Conservation (phyloP, 176 grass and related monocot genomes). For the Coix lacrymajobi region DNA sequence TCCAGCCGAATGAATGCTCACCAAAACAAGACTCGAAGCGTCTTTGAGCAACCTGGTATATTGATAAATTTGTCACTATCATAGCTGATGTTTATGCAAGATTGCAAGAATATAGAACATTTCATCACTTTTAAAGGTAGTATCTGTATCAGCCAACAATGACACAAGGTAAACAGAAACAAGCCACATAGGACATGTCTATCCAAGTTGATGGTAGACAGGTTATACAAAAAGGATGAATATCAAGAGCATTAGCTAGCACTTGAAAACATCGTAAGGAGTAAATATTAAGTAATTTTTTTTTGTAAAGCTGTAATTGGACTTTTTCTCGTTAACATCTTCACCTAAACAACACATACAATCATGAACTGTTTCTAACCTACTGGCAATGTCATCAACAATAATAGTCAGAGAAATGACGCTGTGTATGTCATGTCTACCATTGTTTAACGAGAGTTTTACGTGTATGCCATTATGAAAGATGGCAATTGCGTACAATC, state of each 20-base stretch:
- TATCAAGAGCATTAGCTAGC: not conserved
- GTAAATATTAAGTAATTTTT: not conserved
- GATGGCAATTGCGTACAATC: too few species aligned
- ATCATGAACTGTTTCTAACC: not conserved
- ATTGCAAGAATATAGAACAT: conserved; percentile 5
- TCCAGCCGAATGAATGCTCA: conserved; percentile 68
- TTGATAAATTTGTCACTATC: not conserved
- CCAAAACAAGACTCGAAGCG: conserved; percentile 44
- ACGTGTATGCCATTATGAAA: too few species aligned
- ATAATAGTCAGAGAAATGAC: not conserved
- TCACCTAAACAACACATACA: not conserved
- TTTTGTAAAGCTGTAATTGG: not conserved
- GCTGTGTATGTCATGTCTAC: not conserved
- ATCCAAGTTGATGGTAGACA: not conserved
- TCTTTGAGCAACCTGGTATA: conserved; percentile 63
- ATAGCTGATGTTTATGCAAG: not conserved
- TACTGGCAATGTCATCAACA: not conserved
- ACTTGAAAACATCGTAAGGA: not conserved
- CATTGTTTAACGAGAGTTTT: not conserved
- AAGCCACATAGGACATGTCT: not conserved
- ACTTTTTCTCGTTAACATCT: not conserved
- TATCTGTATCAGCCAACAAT: not conserved
- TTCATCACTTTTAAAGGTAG: not conserved
- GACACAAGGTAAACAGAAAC: not conserved
- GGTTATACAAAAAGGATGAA: not conserved